A percentile compares a stretch with the other conserved stretches of the same genome.
These are phyloP conservation scores for Yamadazyma oceani DNA, from an alignment of 1,139 yeast genomes.

Conservation along the genomic window DNA sequence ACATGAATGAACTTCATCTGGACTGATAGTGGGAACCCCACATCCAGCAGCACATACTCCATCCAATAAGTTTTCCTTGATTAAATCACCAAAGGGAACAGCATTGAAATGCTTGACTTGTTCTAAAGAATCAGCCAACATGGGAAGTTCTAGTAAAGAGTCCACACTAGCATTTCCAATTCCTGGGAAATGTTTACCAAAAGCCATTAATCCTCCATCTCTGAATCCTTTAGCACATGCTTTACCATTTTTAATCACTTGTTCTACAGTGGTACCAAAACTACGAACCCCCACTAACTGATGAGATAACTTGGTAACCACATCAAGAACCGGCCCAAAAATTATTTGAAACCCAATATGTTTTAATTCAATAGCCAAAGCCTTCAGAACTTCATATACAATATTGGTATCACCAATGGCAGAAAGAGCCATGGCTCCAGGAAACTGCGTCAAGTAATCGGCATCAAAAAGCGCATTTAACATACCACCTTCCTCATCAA, in stretches of 20 bases:
- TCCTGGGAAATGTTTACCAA: constrained; percentile 70
- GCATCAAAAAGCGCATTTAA: constrained; percentile 59
- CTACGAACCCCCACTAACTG: constrained; percentile 63
- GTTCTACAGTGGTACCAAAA: constrained; percentile 62
- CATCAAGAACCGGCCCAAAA: constrained; percentile 66
- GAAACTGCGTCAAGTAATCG: constrained; percentile 55
- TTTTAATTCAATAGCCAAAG: constrained; percentile 54
- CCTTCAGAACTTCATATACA: constrained; percentile 55
- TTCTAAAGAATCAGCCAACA: constrained; percentile 56
- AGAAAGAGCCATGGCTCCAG: constrained; percentile 65
- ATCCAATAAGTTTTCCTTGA: constrained; percentile 50
- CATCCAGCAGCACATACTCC: constrained; percentile 68
- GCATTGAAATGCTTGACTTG: constrained; percentile 53
- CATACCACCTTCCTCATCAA: constrained; percentile 82
- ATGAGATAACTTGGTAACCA: constrained; percentile 56
- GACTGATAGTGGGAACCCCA: constrained; percentile 63
- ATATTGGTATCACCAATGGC: constrained; percentile 54
- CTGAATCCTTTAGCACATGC: constrained; percentile 57
- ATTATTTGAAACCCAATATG: constrained; percentile 58
- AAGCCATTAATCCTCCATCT: constrained; percentile 56
- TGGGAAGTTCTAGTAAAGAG: constrained; percentile 56
- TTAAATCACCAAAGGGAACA: constrained; percentile 53
- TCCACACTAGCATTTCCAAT: constrained; percentile 65
- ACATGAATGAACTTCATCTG: constrained; percentile 65
- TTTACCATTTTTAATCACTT: constrained; percentile 54